A percentile compares a stretch with the other conserved stretches of the same genome.
phyloP scores from a whole-genome alignment of 768 basidiomycete species.

The Lactifluus piperatus region DNA sequence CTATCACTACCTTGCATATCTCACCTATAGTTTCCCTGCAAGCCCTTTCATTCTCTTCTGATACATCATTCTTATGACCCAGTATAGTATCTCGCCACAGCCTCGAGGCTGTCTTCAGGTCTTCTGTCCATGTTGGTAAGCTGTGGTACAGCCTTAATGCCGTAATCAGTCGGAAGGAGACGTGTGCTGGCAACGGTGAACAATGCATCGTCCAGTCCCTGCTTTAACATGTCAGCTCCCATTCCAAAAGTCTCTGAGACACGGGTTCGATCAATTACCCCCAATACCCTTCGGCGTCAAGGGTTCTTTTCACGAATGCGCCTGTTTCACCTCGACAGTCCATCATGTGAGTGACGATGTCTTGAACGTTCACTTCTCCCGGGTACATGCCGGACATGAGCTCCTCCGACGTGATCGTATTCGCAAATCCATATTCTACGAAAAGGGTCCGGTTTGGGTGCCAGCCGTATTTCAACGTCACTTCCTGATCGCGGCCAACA shows the following conservation, averaged over 20 bases:
- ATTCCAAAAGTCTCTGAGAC: not conserved
- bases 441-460: constrained; percentile 75
- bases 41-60: constrained; percentile 24
- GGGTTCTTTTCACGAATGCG: constrained; percentile 39
- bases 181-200: constrained; percentile 51
- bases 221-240: constrained; percentile 4
- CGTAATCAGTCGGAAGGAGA: constrained; percentile 72
- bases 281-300: constrained; percentile 72
- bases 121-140: constrained; percentile 25
- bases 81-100: constrained; percentile 47
- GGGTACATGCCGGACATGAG: constrained; percentile 25
- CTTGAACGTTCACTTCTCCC: constrained; percentile 59
- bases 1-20: constrained; percentile 36
- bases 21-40: constrained; percentile 30
- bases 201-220: constrained; percentile 79
- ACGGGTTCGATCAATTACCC: constrained; percentile 39
- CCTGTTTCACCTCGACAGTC: constrained; percentile 33
- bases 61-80: constrained; percentile 23
- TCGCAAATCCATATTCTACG: constrained; percentile 86
- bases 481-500: constrained; percentile 48
- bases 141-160: constrained; percentile 60
- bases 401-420: constrained; percentile 27
- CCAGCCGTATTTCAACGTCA: constrained; percentile 70
- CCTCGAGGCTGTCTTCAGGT: constrained; percentile 29
- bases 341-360: constrained; percentile 44